Base-by-base conservation (phyloP, 2,329 filamentous ascomycete species). In the Monilinia aucupariae region DNA sequence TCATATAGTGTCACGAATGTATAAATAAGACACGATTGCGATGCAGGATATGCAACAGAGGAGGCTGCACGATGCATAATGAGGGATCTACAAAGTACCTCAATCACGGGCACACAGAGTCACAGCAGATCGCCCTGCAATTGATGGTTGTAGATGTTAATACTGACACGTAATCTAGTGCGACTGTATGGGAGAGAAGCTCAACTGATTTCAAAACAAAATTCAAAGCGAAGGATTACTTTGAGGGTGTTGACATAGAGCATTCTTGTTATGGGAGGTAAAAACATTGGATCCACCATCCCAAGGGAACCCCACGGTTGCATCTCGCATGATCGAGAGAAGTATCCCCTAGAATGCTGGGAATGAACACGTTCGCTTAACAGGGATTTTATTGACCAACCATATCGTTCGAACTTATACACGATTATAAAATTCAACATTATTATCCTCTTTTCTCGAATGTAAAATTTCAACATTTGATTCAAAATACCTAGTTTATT, bases 11-110 rank as follows among this genome's bases (percentile, higher is more conserved):
- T 74, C 82, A 84, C 58, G 81, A 84, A 47, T 97, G 92, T 76
- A 90, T 91, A 71, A 78, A 82, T 32, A 76, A 81, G 50, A 90
- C 87, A 32, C 90, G 93, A 71, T 83, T 86, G 52, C 81, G 79
- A 41, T 97, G 92, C 74, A 81, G 79, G 65, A 82, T 81, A 64
- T 96, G 92, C 75, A 82, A 82, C 49, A 88, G 89, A 61, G 89
- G 90, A 59, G 96, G 96, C 74, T 97, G 92, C 74, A 82, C 88
- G 65, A 81, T 88, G 62, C 91, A 96, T 73, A 92, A 96, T 68
- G 89, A 92, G 68, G 90, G 90, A 20, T 93, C 89, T 48, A 90
- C n/a, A n/a, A n/a, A n/a, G n/a, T n/a, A n/a, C n/a, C 87, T 15
- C 80, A n/a, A 86, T 81, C 56, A 73, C 68, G 63, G 72, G 65